Percentiles rank a stretch among this genome's conserved stretches.
phyloP scores from a whole-genome alignment of 306 rosid species.

The Dalbergia cultrata region DNA sequence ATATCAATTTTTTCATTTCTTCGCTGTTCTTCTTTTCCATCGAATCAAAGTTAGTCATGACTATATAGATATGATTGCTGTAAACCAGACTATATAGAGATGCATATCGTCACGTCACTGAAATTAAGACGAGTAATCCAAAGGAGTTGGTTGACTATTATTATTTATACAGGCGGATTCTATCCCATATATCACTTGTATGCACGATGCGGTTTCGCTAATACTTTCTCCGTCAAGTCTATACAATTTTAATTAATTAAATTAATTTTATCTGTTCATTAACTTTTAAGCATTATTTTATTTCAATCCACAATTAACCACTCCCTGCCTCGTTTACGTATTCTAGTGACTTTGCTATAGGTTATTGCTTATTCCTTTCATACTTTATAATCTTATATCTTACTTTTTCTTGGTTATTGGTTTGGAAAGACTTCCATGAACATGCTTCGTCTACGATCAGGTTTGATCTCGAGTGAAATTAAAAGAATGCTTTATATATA shows the following conservation, averaged over 20 bases:
- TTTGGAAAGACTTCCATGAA: not conserved
- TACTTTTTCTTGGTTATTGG: not conserved
- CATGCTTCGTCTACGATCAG: not conserved
- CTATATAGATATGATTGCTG: not conserved
- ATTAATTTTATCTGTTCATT: not conserved
- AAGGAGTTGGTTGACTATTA: not conserved
- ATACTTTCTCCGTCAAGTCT: not conserved
- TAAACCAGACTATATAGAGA: not conserved
- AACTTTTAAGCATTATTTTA: not conserved
- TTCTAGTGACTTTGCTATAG: not conserved
- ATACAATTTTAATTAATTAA: not conserved
- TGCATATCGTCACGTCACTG: not conserved
- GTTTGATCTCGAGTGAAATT: not conserved
- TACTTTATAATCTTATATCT: not conserved
- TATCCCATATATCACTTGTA: not conserved
- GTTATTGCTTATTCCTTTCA: not conserved
- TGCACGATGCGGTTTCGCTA: not conserved
- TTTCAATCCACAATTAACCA: not conserved
- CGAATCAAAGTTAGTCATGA: not conserved
- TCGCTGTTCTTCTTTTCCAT: too few species aligned
- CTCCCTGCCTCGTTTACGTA: not conserved
- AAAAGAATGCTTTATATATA: not conserved
- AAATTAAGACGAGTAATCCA: not conserved
- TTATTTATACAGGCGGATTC: not conserved
- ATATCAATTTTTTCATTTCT: too few species aligned